Evolutionary conservation across 352 stramenopile species (phyloP), one percentile per base, ranked within the genome.

Genomic region (Pseudoperonospora humuli): DNA sequence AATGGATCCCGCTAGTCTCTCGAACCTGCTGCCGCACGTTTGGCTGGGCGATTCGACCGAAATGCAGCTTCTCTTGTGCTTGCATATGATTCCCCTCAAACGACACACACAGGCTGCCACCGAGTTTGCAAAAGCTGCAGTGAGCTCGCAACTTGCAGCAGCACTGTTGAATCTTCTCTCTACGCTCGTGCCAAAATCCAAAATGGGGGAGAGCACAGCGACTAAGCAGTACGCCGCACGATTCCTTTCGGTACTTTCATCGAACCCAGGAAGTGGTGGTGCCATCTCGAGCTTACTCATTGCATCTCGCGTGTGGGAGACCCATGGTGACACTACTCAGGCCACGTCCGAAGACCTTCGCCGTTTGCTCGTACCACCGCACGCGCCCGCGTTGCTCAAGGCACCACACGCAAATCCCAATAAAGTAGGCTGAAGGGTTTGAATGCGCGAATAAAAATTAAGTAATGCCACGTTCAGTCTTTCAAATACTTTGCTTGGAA

Each of bases 41-140:
- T 91, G 77, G 75, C 54, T 84, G 1, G 78, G 75, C 6, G 79
- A 93, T 39, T 76, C 80, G 18, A 85, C 64, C 6, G 78, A 87
- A 48, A 82, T 93, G 44, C 78, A 93, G 39, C 60, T 93, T 14
- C 50, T 93, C 18, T 39, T 93, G 28, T 91, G 79, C 32, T 64
- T 93, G 25, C 81, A 93, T 50, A 93, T 90, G 78, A 93, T 90
- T 38, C 78, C 78, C 5, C 62, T 93, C 14, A 93, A 93, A 54
- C 70, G 81, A 14, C 81, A 93, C 67, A 93, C 81, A 0, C 76
- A 90, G 38, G 75, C 80, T 25, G 80, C 81, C 11, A 93, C 80
- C 1, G 68, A 86, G 39, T 93, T 93, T 57, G 76, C 81, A 1
- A 90, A 90, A 46, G 69, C 73, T 7, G 71, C 78, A 7, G 70